Base-by-base conservation (phyloP, 208 protist genomes). In the Crithidia expoeki region DNA sequence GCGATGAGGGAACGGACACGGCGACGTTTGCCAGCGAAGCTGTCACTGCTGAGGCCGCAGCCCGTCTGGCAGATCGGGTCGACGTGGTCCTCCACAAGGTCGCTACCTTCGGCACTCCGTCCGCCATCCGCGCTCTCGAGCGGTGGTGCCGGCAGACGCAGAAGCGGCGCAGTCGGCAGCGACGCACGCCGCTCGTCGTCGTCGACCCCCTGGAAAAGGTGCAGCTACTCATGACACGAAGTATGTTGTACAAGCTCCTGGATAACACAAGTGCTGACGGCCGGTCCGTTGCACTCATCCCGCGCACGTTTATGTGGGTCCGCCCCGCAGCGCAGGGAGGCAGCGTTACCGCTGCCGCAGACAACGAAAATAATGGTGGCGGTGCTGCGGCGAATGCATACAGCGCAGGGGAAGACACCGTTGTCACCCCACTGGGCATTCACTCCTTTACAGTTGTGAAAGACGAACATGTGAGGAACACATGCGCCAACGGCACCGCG, bases 51-150 rank as follows among this genome's bases (percentile, higher is more conserved):
- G 47, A 63, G 36, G 36, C 72, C 19, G 33, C n/a, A n/a, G n/a
- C 23, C 19, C 55, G 30, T 16, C 36, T 66, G 6, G 46, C n/a
- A 11, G 70, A 58, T 2, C 60, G 79, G 21, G 81, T 89, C 17
- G 81, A 94, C 62, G 83, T 93, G 53, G 71, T 95, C n/a, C 62
- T 95, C 7, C 90, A 95, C 73, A 95, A 95, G 70, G 76, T 92
- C 21, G 79, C 82, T 42, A 87, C 88, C 50, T 86, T 91, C 25
- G 85, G 79, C 30, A 58, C 64, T 14, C 68, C 72, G 44, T 62
- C 59, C 2, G 86, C 85, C 17, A 74, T 70, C 9, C 55, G 32
- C 0, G 85, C 86, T n/a, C 62, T 95, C 25, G 17, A 69, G 34
- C 36, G 49, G 34, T 95, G 87, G 86, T 85, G 72, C 63, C 59